phyloP scores from a whole-genome alignment of 768 basidiomycete genomes.

The Lactarius vividus region DNA sequence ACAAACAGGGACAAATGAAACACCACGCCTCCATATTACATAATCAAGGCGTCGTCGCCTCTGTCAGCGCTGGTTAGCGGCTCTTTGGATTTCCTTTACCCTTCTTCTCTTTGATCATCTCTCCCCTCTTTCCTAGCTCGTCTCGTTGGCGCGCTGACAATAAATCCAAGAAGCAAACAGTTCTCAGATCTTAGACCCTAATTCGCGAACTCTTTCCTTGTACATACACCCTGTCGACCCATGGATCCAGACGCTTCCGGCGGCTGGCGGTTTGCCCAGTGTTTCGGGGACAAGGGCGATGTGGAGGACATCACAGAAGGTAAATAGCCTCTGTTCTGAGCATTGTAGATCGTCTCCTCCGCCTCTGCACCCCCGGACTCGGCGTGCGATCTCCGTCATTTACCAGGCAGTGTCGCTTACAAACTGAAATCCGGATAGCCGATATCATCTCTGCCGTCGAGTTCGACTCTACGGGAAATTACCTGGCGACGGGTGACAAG shows the following conservation, averaged over 20 bases:
- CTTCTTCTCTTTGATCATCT: constrained; percentile 18
- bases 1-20: constrained; percentile 32
- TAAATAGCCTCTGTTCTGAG: constrained; percentile 38
- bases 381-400: constrained; percentile 9
- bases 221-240: constrained; percentile 31
- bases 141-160: constrained; percentile 12
- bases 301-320: constrained; percentile 99
- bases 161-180: constrained; percentile 21
- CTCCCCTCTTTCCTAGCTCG: background rate
- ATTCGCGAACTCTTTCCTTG: constrained; percentile 22
- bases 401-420: constrained; percentile 17
- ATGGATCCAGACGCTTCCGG: constrained; percentile 86
- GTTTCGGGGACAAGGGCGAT: constrained; percentile 99
- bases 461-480: constrained; percentile 99
- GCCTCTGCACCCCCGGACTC: constrained; percentile 15
- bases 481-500: constrained; percentile 99
- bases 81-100: constrained; percentile 14
- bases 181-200: constrained; percentile 29
- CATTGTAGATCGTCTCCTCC: constrained; percentile 2
- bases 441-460: constrained; percentile 99
- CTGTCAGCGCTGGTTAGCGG: constrained; percentile 15
- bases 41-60: constrained; percentile 6
- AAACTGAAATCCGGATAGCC: constrained; percentile 48
- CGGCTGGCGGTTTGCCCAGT: constrained; percentile 98
- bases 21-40: background rate